Percentiles rank a stretch among this genome's conserved stretches.
Evolutionary conservation across 441 rosid species (phyloP).

Genomic region (Mallotus japonicus): DNA sequence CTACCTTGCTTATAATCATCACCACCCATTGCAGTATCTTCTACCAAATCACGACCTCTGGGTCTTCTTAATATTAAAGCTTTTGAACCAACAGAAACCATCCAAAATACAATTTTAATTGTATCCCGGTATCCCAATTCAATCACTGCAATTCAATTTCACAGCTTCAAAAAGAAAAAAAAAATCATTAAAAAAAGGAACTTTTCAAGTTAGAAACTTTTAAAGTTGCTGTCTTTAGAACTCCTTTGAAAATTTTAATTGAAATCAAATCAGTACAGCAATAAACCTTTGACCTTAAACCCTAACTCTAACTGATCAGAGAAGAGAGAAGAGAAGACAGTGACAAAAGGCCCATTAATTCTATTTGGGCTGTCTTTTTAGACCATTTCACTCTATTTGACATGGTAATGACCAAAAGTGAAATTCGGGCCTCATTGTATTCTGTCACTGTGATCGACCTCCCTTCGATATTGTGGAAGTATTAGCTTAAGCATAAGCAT

Average conservation of each 20-base stretch:
- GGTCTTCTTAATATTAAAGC: conserved; percentile 30
- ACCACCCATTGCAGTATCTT: conserved; percentile 48
- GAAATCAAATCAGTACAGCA: background rate
- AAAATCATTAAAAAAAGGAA: too few species aligned
- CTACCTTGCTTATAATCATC: conserved; percentile 41
- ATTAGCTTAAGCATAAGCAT: too few species aligned
- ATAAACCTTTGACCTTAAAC: conserved; percentile 14
- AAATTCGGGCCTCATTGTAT: too few species aligned
- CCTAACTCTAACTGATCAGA: conserved; percentile 1
- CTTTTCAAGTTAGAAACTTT: background rate
- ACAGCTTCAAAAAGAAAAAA: too few species aligned
- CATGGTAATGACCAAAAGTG: too few species aligned
- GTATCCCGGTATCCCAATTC: too few species aligned
- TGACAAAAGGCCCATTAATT: background rate
- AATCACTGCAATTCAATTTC: background rate
- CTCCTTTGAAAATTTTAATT: background rate
- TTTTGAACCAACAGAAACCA: conserved; percentile 62
- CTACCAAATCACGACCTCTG: conserved; percentile 19
- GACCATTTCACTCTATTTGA: too few species aligned
- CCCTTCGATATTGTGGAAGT: too few species aligned
- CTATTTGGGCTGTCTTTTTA: background rate
- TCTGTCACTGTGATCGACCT: too few species aligned
- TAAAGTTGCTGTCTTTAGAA: background rate
- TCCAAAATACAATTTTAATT: background rate
- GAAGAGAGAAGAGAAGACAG: too few species aligned